Evolutionary conservation across 768 basidiomycete genomes (phyloP), one percentile per base, ranked within the genome.

Genomic region (Macrocybe gigantea): DNA sequence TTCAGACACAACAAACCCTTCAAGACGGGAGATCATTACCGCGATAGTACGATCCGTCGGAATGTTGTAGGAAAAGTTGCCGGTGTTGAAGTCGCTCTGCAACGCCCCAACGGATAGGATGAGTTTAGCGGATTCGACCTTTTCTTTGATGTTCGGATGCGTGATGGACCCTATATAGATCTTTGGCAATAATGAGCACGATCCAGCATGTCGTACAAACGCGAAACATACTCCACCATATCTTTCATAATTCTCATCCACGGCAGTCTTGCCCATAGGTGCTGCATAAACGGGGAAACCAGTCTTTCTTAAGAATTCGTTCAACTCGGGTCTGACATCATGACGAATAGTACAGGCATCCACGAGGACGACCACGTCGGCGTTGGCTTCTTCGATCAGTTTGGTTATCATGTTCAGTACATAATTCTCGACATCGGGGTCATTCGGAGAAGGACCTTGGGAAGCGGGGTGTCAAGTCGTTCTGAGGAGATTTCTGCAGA

Each of bases 21-120:
- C 22, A 12, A n/a, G 1, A 48, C 2, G 2, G 12, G 14, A 6
- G 15, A 5, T 22, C 49, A 55, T 10, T 53, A 85, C 86, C 72
- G 88, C 88, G 52, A 90, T 69, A 10, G 79, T 81, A 36, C 71
- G 72, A 8, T 64, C 62, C 0, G 70, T 70, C 5, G 83, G 80
- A 40, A 85, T 82, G 43, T 76, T 78, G 57, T 88, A 90, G 0
- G 85, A 85, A 64, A 91, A 93, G 63, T 85, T 86, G 32, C 90
- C 92, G 1, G 88, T 89, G 64, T 94, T 94, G 71, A 90, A 92
- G 62, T 94, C 91, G 40, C 77, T 81, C 60, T 78, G 79, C 43
- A 89, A 67, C 1, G 69, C 65, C 4, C 89, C 88, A 49, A 94
- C 69, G 9, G 85, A 86, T 9, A 94, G 59, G 44, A 90, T 80